Evolutionary conservation across 2,329 filamentous ascomycete genomes (phyloP), one percentile per base, ranked within the genome.

Genomic region (Paecilomyces dactylethromorphus): DNA sequence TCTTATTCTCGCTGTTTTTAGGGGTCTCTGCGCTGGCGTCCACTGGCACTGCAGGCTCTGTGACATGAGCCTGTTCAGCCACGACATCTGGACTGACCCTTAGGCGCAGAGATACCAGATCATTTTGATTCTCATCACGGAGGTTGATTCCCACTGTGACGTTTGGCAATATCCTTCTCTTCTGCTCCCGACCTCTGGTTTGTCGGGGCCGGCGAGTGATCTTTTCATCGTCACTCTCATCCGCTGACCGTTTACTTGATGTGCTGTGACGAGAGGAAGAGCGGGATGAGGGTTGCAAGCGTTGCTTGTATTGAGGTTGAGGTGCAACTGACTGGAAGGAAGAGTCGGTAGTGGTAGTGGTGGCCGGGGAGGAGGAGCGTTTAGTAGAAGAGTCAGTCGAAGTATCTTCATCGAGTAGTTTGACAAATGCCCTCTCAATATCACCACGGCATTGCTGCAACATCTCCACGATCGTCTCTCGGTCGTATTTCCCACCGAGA

Each of bases 401-500:
- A 24, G 57, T 54, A 35, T 81, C 77, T 2, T 76, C 74, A 39
- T 82, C 82, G 2, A 84, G 67, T 18, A 86, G 69, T 53, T 77
- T 79, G 12, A 76, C 76, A 50, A 85, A 82, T 6, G 82, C 81
- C 29, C 74, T 69, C 63, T 84, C 76, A 52, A 86, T 76, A 63
- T 83, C 79, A 50, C 83, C 82, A 55, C 79, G 81, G 58, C 77
- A 79, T 62, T 80, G 77, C 64, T 82, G 76, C 32, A 86, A 74
- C 60, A 79, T 77, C 62, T 79, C 76, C 54, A 80, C 78, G 60
- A 85, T 82, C 24, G 77, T 78, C 29, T 74, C 75, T 49, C 79
- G 78, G 63, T 83, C 79, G 50, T 78, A 76, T 56, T 78, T 74
- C 57, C 78, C 80, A 21, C 81, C 81, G 10, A 85, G 70, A 3